These are phyloP conservation scores for Haematococcus lacustris DNA, from an alignment of 139 green algal genomes.

Conservation along the genomic window DNA sequence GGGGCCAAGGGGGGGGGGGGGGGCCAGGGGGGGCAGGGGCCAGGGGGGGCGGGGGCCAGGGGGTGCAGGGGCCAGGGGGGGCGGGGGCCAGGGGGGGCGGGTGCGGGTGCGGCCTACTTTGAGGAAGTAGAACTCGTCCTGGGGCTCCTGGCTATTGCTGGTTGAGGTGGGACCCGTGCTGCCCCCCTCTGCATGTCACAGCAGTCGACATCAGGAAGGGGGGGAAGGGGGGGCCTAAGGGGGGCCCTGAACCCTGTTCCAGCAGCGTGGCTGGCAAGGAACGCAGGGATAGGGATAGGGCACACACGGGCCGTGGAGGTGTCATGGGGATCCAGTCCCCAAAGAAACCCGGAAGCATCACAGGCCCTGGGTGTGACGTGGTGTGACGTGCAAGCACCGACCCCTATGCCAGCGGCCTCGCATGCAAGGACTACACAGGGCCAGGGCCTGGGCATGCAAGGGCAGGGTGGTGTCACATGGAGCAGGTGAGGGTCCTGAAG, in stretches of 20 bases:
- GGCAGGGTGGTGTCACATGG: neutral
- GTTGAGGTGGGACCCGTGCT: neutral
- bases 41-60: neutral
- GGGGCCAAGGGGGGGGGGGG: neutral
- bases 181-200: neutral
- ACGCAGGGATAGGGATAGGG: neutral
- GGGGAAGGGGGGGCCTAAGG: neutral
- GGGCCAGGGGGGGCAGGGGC: neutral
- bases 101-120: constrained; percentile 4
- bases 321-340: too few relatives aligned
- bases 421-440: neutral
- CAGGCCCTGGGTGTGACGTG: too few relatives aligned
- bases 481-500: neutral
- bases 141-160: neutral
- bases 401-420: too few relatives aligned
- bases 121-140: constrained; percentile 14
- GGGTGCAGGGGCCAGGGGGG: neutral
- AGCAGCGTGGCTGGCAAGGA: neutral
- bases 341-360: too few relatives aligned
- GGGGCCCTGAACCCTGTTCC: neutral
- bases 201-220: neutral
- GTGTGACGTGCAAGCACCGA: too few relatives aligned
- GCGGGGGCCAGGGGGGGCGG: neutral
- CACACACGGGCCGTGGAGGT: too few relatives aligned
- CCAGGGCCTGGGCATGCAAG: neutral